Evolutionary conservation across 2,329 filamentous ascomycete genomes (phyloP).

Genomic region (Leptographium procerum): DNA sequence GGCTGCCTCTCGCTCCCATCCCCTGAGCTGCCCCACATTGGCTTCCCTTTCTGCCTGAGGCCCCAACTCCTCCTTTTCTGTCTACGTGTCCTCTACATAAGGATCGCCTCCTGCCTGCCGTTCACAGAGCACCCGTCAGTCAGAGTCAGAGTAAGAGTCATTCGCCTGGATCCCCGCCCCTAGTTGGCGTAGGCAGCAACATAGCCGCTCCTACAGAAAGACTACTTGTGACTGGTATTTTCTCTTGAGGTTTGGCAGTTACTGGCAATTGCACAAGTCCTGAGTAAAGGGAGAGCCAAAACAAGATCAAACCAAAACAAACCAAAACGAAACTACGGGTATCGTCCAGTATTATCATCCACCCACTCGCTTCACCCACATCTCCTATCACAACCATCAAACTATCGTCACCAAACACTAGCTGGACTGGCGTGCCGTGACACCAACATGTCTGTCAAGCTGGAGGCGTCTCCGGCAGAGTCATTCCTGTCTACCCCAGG

Average conservation of each 20-base stretch:
- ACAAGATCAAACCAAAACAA: background rate
- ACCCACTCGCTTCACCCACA: background rate
- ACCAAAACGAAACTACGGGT: background rate
- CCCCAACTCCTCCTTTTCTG: constrained; percentile 4
- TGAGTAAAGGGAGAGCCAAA: no score
- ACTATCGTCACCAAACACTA: background rate
- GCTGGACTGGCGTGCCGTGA: background rate
- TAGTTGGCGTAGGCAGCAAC: constrained; percentile 9
- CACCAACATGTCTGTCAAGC: constrained; percentile 25
- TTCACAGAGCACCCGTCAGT: background rate
- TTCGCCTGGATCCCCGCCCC: background rate
- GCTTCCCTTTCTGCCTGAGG: constrained; percentile 8
- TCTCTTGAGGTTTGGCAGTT: background rate
- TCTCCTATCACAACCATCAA: background rate
- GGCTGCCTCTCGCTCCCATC: background rate
- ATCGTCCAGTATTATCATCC: background rate
- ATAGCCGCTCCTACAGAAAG: background rate
- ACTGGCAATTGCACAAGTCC: background rate
- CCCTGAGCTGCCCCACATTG: background rate
- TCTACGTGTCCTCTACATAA: constrained; percentile 16
- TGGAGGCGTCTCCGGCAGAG: constrained; percentile 43
- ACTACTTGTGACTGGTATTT: background rate
- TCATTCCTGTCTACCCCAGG: constrained; percentile 40
- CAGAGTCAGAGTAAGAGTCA: constrained; percentile 5
- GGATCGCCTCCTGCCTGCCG: background rate